Conservation (phyloP, 805 yeast genomes). For the Zygotorulaspora chibaensis region DNA sequence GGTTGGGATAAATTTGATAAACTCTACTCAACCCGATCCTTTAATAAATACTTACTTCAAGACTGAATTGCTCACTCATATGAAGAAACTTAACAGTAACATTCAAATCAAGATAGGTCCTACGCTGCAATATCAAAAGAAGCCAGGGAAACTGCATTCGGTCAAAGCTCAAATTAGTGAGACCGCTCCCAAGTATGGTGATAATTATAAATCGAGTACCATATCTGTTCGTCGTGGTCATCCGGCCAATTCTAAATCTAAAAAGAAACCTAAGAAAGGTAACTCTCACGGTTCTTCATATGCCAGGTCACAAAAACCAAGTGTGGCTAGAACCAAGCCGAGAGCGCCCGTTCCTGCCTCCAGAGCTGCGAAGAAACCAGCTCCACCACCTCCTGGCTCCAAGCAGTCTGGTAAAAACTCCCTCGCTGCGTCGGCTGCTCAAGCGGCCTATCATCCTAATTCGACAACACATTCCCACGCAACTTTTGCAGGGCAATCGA, state of each 20-base stretch:
- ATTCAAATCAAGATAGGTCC: conserved; percentile 64
- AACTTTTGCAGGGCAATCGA: conserved; percentile 12
- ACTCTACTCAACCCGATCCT: conserved; percentile 60
- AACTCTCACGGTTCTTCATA: conserved; percentile 9
- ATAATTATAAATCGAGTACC: conserved; percentile 81
- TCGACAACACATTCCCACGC: conserved; percentile 21
- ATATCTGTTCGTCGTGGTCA: conserved; percentile 77
- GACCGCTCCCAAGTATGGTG: conserved; percentile 62
- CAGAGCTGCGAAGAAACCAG: conserved; percentile 32
- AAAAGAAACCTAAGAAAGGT: conserved; percentile 62
- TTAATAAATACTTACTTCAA: conserved; percentile 78
- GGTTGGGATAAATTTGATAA: conserved; percentile 54
- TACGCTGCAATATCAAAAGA: conserved; percentile 78
- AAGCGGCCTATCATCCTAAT: conserved; percentile 35
- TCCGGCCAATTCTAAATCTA: conserved; percentile 67
- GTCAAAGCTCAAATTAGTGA: conserved; percentile 65
- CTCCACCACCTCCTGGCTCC: conserved; percentile 36
- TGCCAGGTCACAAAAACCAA: conserved; percentile 19
- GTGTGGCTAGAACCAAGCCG: conserved; percentile 24
- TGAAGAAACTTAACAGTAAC: conserved; percentile 56
- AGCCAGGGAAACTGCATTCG: conserved; percentile 73
- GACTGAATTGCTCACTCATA: conserved; percentile 78
- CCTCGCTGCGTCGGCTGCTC: conserved; percentile 41
- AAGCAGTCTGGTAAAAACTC: conserved; percentile 19
- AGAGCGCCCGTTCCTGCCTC: conserved; percentile 29